Evolutionary conservation across 306 rosid species (phyloP).

Genomic region (Argentina anserina): DNA sequence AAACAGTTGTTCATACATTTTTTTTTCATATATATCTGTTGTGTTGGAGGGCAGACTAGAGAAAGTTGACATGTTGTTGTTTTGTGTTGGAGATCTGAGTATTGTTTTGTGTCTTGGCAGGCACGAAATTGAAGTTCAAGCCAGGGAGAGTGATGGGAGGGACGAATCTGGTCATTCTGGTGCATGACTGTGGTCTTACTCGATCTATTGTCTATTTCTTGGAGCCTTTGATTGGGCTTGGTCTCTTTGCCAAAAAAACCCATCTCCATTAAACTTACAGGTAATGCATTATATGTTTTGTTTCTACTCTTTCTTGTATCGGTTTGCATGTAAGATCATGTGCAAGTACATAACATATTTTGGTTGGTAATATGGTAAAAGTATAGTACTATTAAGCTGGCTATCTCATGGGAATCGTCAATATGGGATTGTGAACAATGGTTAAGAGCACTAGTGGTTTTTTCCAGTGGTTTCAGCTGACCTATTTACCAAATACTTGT

Average conservation of each 20-base stretch:
- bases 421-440: too few relatives aligned
- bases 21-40: neutral
- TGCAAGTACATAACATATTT: neutral
- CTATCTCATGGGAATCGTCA: neutral
- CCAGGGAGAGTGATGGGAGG: conserved; percentile 89
- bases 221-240: conserved; percentile 67
- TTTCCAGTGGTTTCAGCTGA: neutral
- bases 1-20: neutral
- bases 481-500: too few relatives aligned
- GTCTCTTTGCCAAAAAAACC: conserved; percentile 77
- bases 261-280: conserved; percentile 70
- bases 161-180: conserved; percentile 36
- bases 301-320: too few relatives aligned
- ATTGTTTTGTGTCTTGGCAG: conserved; percentile 24
- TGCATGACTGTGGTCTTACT: conserved; percentile 65
- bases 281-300: conserved; percentile 21
- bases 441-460: neutral
- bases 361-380: neutral
- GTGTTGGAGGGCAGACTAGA: neutral
- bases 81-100: neutral
- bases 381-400: neutral
- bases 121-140: conserved; percentile 72
- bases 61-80: neutral
- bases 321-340: neutral
- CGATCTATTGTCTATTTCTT: conserved; percentile 77